A percentile compares a stretch with the other conserved stretches of the same genome.
phyloP scores from a whole-genome alignment of 768 basidiomycete genomes.

The Kwoniella dejecticola region DNA sequence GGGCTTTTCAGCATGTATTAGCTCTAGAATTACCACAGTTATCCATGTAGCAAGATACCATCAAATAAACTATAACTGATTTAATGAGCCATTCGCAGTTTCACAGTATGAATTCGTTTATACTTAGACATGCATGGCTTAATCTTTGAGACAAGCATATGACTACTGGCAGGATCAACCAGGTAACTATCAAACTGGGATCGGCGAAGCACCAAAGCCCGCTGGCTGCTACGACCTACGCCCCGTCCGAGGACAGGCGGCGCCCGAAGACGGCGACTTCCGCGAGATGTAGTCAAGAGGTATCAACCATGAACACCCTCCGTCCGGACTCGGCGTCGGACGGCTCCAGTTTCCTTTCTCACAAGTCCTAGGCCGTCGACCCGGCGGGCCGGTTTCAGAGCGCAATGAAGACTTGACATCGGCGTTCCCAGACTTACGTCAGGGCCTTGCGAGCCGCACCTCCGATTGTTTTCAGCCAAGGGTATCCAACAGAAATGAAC shows the following conservation, averaged over 20 bases:
- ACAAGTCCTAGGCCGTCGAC: constrained; percentile 58
- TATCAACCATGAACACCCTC: constrained; percentile 1
- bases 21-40: constrained; percentile 79
- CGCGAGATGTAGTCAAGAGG: constrained; percentile 9
- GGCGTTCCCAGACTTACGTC: constrained; percentile 12
- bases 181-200: constrained; percentile 65
- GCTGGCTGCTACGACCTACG: too few species aligned
- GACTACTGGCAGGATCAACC: constrained; percentile 83
- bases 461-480: constrained; percentile 56
- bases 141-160: constrained; percentile 83
- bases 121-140: constrained; percentile 82
- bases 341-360: constrained; percentile 59
- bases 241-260: constrained; percentile 18
- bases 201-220: constrained; percentile 5
- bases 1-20: constrained; percentile 73
- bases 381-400: constrained; percentile 53
- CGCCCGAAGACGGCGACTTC: background rate
- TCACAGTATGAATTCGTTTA: constrained; percentile 72
- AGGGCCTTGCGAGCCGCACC: constrained; percentile 50
- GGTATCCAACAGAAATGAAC: constrained; percentile 57
- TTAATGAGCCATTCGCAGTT: constrained; percentile 82
- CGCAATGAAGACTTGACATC: constrained; percentile 55
- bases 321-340: constrained; percentile 57
- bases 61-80: constrained; percentile 82
- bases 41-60: constrained; percentile 74